A percentile compares a stretch with the other conserved stretches of the same genome.
phyloP scores from a whole-genome alignment of 2,329 filamentous ascomycete species.

The Capronia coronata region DNA sequence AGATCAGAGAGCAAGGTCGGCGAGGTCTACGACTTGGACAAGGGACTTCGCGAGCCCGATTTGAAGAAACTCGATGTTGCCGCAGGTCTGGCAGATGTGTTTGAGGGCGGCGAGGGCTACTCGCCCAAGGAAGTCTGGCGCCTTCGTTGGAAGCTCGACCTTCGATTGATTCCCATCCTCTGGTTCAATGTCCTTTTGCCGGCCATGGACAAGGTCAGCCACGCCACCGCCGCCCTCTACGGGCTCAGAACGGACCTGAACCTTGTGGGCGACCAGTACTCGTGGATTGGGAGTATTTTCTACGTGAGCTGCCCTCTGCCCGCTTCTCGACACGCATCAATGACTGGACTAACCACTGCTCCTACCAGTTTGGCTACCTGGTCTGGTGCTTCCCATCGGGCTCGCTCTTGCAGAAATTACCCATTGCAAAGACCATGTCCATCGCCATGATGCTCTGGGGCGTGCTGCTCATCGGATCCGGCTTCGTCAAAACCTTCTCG shows the following conservation, averaged over 20 bases:
- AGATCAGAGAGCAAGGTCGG: not conserved
- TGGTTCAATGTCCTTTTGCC: slow-evolving; percentile 33
- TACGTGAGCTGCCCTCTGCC: slow-evolving; percentile 22
- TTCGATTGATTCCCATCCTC: slow-evolving; percentile 38
- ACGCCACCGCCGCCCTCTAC: slow-evolving; percentile 29
- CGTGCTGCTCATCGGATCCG: slow-evolving; percentile 41
- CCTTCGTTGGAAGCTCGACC: slow-evolving; percentile 40
- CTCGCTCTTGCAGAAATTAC: slow-evolving; percentile 28
- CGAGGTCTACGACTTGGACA: not conserved
- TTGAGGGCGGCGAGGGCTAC: slow-evolving; percentile 30
- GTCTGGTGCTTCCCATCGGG: slow-evolving; percentile 30
- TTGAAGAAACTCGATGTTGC: slow-evolving; percentile 9
- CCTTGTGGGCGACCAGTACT: slow-evolving; percentile 27
- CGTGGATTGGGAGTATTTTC: slow-evolving; percentile 29
- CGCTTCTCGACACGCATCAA: not conserved
- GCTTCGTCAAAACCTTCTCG: slow-evolving; percentile 35
- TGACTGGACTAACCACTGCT: not conserved
- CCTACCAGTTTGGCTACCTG: slow-evolving; percentile 38
- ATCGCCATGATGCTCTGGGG: slow-evolving; percentile 50
- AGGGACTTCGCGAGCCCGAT: slow-evolving; percentile 20
- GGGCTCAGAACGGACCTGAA: slow-evolving; percentile 24
- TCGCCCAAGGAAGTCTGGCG: slow-evolving; percentile 24
- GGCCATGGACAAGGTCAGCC: slow-evolving; percentile 23
- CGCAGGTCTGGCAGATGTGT: slow-evolving; percentile 3
- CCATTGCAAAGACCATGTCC: slow-evolving; percentile 45